Percentiles rank a stretch among this genome's conserved stretches.
Evolutionary conservation across 441 rosid genomes (phyloP).

Genomic region (Raphanus hybrid): DNA sequence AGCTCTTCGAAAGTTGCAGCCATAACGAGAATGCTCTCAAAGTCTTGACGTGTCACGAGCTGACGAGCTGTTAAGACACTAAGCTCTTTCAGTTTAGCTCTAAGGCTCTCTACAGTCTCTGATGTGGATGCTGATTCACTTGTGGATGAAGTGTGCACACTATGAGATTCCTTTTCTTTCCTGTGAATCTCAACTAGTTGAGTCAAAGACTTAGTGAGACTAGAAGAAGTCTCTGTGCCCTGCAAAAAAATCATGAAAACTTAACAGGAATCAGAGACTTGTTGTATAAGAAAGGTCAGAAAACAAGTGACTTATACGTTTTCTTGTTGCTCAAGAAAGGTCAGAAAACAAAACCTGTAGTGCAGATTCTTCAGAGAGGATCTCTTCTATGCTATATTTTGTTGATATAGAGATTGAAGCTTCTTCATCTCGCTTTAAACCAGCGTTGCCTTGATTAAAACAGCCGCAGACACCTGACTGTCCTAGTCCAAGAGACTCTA

Average conservation of each 20-base stretch:
- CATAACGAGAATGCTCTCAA: slow-evolving; percentile 21
- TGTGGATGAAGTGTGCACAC: neutral
- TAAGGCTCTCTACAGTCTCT: slow-evolving; percentile 37
- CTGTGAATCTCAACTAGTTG: slow-evolving; percentile 38
- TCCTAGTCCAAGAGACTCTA: slow-evolving; percentile 25
- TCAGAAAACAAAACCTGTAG: slow-evolving; percentile 28
- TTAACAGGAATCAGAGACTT: neutral
- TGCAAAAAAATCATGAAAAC: neutral
- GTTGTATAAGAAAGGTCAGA: neutral
- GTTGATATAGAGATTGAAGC: slow-evolving; percentile 21
- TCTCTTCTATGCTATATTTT: slow-evolving; percentile 32
- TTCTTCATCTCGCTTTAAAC: slow-evolving; percentile 20
- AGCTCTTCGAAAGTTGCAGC: slow-evolving; percentile 36
- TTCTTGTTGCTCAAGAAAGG: neutral
- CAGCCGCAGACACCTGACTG: slow-evolving; percentile 31
- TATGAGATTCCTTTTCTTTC: slow-evolving; percentile 27
- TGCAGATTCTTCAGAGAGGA: slow-evolving; percentile 38
- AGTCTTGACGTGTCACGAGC: slow-evolving; percentile 31
- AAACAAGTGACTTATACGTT: neutral
- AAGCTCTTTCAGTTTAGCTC: slow-evolving; percentile 38
- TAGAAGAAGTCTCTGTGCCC: slow-evolving; percentile 34
- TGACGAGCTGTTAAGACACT: slow-evolving; percentile 30
- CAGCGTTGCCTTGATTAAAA: slow-evolving; percentile 16
- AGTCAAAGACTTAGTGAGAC: slow-evolving; percentile 32
- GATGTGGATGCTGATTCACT: slow-evolving; percentile 37